phyloP scores from a whole-genome alignment of 441 rosid genomes.

The Corymbia citriodora region DNA sequence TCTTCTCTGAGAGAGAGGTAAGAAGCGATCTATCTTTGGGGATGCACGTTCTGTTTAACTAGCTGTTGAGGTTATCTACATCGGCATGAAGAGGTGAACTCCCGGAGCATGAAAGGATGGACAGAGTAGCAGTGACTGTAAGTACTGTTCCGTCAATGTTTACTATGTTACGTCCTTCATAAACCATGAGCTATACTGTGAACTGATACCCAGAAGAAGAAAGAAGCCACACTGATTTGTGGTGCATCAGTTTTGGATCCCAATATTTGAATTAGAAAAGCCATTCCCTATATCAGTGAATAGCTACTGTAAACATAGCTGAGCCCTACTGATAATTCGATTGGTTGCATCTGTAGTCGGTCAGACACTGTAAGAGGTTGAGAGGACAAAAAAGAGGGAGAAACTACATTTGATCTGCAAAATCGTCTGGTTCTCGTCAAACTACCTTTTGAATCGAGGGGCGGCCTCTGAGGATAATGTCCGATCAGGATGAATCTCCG shows the following conservation, averaged over 20 bases:
- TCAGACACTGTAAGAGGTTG: neutral
- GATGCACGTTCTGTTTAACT: neutral
- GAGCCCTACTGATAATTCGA: neutral
- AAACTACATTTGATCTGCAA: neutral
- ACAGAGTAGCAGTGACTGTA: neutral
- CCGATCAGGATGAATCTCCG: neutral
- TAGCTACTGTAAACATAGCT: neutral
- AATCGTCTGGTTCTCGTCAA: neutral
- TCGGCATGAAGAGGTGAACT: neutral
- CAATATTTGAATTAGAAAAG: neutral
- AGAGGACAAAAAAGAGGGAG: neutral
- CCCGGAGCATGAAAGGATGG: neutral
- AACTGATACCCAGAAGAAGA: neutral
- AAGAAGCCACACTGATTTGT: neutral
- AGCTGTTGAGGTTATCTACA: neutral
- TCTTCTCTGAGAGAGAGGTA: neutral
- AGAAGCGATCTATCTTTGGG: neutral
- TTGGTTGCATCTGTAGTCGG: neutral
- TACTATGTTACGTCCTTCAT: neutral
- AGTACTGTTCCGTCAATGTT: neutral
- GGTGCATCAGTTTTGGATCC: neutral
- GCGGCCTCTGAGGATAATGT: neutral
- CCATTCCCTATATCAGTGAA: neutral
- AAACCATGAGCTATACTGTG: neutral
- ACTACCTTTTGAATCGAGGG: neutral